Conservation (phyloP, 345 rosid species). For the Angophora floribunda region DNA sequence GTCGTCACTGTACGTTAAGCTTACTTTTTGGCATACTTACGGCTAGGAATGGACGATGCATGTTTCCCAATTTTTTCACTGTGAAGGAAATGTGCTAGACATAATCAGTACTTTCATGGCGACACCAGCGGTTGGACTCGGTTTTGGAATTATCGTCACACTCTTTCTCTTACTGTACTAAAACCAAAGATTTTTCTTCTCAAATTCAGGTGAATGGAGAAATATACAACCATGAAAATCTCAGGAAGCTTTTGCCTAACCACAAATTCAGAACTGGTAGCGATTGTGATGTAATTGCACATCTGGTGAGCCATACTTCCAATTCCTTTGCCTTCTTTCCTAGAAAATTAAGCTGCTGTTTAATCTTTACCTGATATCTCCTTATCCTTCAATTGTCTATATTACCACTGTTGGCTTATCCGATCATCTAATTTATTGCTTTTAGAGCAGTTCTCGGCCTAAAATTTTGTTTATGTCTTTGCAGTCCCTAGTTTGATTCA, state of each 20-base stretch:
- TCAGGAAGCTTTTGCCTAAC: slow-evolving; percentile 47
- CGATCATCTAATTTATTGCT: not conserved
- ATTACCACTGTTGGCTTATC: not conserved
- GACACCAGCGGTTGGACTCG: not conserved
- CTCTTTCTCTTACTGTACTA: not conserved
- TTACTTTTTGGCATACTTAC: not conserved
- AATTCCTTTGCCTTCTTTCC: not conserved
- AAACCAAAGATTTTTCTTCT: not conserved
- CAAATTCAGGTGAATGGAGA: slow-evolving; percentile 75
- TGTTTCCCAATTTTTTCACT: not conserved
- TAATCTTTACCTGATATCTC: not conserved
- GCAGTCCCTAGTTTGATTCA: not conserved
- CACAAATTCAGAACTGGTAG: slow-evolving; percentile 87
- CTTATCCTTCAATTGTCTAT: not conserved
- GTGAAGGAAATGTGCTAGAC: not conserved
- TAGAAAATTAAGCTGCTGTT: not conserved
- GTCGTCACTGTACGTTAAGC: slow-evolving; percentile 60
- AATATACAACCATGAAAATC: slow-evolving; percentile 85
- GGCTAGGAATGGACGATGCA: not conserved
- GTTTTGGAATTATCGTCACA: not conserved
- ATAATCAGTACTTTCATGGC: not conserved
- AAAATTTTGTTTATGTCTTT: not conserved
- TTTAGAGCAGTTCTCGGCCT: not conserved
- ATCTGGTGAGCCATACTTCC: slow-evolving; percentile 42
- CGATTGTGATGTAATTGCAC: slow-evolving; percentile 93